A percentile compares a stretch with the other conserved stretches of the same genome.
Evolutionary conservation across 257 asterid genomes (phyloP).

Genomic region (Nicotiana sylvestris): DNA sequence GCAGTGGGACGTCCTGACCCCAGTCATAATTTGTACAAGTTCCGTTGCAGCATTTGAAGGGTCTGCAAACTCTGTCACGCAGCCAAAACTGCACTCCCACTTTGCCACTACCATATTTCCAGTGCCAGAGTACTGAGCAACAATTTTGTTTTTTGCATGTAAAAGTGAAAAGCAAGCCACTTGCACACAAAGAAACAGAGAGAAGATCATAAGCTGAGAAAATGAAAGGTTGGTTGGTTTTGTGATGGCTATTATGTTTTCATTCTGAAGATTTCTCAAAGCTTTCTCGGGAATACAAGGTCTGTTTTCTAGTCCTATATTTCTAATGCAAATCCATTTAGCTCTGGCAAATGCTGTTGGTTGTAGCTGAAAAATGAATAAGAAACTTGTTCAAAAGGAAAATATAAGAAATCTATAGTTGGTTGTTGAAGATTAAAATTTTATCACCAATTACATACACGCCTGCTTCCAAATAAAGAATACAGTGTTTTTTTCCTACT

Average conservation of each 20-base stretch:
- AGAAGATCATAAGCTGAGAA: neutral
- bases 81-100: neutral
- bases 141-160: neutral
- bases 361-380: neutral
- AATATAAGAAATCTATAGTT: neutral
- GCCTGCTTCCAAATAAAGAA: no score
- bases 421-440: neutral
- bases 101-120: neutral
- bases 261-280: neutral
- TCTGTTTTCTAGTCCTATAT: neutral
- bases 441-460: neutral
- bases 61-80: neutral
- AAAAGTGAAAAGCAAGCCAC: neutral
- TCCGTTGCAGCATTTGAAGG: neutral
- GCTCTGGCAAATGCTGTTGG: neutral
- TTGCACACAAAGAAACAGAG: neutral
- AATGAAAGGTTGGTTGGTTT: neutral
- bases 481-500: neutral
- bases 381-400: neutral
- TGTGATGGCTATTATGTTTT: neutral
- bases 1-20: neutral
- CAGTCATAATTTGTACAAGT: neutral
- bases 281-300: neutral
- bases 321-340: neutral
- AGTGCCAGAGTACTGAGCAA: neutral